Conservation (phyloP, 2,329 filamentous ascomycete species). For the Epichloe baconii region DNA sequence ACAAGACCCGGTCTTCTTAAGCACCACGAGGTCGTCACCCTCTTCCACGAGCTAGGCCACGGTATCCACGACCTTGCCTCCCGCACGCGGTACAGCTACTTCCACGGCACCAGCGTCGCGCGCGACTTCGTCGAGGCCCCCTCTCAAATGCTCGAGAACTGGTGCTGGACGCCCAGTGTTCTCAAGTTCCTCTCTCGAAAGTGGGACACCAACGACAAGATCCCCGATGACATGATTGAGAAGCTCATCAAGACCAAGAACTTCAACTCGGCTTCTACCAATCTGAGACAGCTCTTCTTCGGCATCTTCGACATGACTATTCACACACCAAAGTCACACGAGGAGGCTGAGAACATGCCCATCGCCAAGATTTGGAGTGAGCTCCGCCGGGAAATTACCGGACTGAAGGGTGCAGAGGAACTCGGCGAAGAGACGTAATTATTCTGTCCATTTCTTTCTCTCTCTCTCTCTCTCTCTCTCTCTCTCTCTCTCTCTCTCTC, state of each 20-base stretch:
- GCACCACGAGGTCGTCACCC: constrained; percentile 69
- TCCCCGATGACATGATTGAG: constrained; percentile 61
- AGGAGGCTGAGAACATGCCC: constrained; percentile 52
- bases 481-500: too few species aligned
- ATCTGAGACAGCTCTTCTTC: constrained; percentile 66
- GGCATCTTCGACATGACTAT: constrained; percentile 77
- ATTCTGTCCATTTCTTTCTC: not conserved
- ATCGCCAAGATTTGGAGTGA: constrained; percentile 58
- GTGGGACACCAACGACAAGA: constrained; percentile 55
- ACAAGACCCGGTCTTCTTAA: constrained; percentile 69
- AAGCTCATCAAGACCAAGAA: constrained; percentile 67
- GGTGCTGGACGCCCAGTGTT: constrained; percentile 57
- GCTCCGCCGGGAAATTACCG: constrained; percentile 56
- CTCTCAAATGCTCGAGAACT: constrained; percentile 63
- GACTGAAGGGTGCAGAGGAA: constrained; percentile 61
- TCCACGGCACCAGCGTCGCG: constrained; percentile 54
- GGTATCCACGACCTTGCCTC: constrained; percentile 58
- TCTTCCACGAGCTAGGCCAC: constrained; percentile 68
- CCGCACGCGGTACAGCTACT: constrained; percentile 48
- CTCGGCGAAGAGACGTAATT: constrained; percentile 43
- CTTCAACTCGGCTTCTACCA: constrained; percentile 68
- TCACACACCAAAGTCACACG: constrained; percentile 57
- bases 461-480: too few species aligned
- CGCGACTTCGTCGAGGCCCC: constrained; percentile 58
- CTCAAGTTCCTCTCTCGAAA: constrained; percentile 57